Conservation (phyloP, 2,329 filamentous ascomycete species). For the Pezicula neosporulosa region DNA sequence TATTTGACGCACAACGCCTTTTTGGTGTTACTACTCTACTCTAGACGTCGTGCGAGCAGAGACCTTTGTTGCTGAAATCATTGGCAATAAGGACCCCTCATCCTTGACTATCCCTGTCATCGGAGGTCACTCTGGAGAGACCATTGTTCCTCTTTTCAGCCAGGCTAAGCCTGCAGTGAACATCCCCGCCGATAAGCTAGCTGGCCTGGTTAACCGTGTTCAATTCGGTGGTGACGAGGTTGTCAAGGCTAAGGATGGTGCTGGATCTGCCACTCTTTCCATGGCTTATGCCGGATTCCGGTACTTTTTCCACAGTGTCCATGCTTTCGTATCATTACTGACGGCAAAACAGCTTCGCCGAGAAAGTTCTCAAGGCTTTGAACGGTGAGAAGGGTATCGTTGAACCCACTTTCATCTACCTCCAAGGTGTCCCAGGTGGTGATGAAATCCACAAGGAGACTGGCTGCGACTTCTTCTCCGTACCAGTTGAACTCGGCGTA, state of each 20-base stretch:
- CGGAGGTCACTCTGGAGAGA: constrained; percentile 96
- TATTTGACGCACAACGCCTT: constrained; percentile 92
- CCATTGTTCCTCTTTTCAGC: constrained; percentile 97
- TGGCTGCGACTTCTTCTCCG: constrained; percentile 91
- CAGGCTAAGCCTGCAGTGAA: constrained; percentile 75
- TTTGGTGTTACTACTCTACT: constrained; percentile 98
- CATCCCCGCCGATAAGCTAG: constrained; percentile 87
- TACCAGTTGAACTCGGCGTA: constrained; percentile 93
- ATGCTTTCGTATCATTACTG: constrained; percentile 1
- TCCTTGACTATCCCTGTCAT: constrained; percentile 87
- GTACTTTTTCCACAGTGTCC: constrained; percentile 41
- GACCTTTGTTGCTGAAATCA: constrained; percentile 88
- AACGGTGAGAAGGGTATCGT: constrained; percentile 90
- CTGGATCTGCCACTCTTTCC: constrained; percentile 85
- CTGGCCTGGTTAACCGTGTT: constrained; percentile 86
- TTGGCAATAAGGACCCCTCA: constrained; percentile 76
- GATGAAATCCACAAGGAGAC: constrained; percentile 81
- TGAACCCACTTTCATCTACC: constrained; percentile 94
- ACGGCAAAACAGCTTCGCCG: constrained; percentile 66
- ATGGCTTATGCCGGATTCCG: constrained; percentile 96
- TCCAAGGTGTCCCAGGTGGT: constrained; percentile 83
- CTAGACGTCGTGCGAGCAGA: constrained; percentile 97
- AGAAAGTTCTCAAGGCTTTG: constrained; percentile 90
- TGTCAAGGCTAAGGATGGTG: constrained; percentile 90
- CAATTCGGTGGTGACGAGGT: constrained; percentile 98